Percentiles rank a stretch among this genome's conserved stretches.
phyloP scores from a whole-genome alignment of 2,329 filamentous ascomycete genomes.

The Xylaria sp. region DNA sequence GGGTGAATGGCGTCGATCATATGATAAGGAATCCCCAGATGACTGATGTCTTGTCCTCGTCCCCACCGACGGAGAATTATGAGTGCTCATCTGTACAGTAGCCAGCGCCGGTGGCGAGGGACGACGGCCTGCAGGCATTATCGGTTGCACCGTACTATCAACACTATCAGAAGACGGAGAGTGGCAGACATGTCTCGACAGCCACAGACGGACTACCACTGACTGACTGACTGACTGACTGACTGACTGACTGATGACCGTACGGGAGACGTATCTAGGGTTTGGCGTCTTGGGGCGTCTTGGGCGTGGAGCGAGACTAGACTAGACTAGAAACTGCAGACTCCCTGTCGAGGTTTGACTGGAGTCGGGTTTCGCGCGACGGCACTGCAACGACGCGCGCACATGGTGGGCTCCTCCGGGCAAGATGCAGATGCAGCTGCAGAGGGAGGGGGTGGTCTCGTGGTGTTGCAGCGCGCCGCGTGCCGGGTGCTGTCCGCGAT shows the following conservation, averaged over 20 bases:
- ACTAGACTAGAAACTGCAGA: too few species aligned
- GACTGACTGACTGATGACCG: too few species aligned
- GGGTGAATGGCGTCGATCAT: slow-evolving; percentile 40
- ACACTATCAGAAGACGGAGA: not conserved
- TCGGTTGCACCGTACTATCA: slow-evolving; percentile 22
- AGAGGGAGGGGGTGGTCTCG: slow-evolving; percentile 20
- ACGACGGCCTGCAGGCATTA: slow-evolving; percentile 11
- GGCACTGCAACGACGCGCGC: slow-evolving; percentile 11
- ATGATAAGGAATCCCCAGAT: slow-evolving; percentile 34
- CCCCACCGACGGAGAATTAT: slow-evolving; percentile 13
- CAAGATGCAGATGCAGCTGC: slow-evolving; percentile 16
- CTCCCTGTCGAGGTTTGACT: not conserved
- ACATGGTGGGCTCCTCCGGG: slow-evolving; percentile 19
- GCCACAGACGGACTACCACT: too few species aligned
- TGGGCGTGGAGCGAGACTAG: slow-evolving; percentile 10
- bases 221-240: too few species aligned
- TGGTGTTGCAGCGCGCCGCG: slow-evolving; percentile 27
- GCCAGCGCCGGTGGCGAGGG: slow-evolving; percentile 18
- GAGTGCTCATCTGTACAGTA: slow-evolving; percentile 16
- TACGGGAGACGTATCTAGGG: too few species aligned
- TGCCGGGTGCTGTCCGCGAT: slow-evolving; percentile 22
- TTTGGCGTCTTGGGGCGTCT: not conserved
- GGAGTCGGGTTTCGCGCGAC: slow-evolving; percentile 4
- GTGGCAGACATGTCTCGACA: not conserved
- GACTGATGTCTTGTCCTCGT: slow-evolving; percentile 19